Conservation (phyloP, 2,329 filamentous ascomycete species). For the Lecanicillium sp. region DNA sequence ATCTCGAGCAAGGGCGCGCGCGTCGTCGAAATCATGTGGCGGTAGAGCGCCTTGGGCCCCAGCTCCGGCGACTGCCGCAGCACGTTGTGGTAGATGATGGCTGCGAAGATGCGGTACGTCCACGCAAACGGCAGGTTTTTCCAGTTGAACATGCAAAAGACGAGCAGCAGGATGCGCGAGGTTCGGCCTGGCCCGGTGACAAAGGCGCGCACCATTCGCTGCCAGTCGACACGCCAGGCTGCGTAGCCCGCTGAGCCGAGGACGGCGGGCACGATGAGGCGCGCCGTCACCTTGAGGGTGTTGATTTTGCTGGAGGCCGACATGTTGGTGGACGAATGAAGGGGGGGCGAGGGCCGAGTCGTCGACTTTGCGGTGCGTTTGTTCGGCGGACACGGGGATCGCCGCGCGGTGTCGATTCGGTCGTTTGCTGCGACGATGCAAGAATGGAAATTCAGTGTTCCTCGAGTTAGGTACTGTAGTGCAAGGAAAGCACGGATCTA, state of each 20-base stretch:
- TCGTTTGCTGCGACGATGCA: too few species aligned
- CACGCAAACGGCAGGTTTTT: constrained; percentile 70
- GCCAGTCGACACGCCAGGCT: constrained; percentile 37
- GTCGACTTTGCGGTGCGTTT: background rate
- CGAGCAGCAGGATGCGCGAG: constrained; percentile 43
- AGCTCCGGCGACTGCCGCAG: constrained; percentile 40
- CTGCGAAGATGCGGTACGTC: constrained; percentile 59
- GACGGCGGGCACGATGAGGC: constrained; percentile 33
- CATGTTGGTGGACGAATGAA: constrained; percentile 16
- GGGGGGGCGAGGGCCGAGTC: background rate
- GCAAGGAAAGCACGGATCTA: too few species aligned
- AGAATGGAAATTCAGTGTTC: too few species aligned
- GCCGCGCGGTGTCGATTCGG: too few species aligned
- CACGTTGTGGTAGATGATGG: constrained; percentile 46
- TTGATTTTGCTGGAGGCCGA: constrained; percentile 25
- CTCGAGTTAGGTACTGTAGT: too few species aligned
- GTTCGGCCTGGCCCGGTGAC: constrained; percentile 46
- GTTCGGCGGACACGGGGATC: background rate
- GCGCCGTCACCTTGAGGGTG: constrained; percentile 24
- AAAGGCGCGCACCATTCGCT: constrained; percentile 30
- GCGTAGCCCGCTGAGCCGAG: constrained; percentile 38
- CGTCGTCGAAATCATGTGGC: constrained; percentile 58
- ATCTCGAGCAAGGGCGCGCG: constrained; percentile 67
- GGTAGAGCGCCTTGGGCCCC: constrained; percentile 61
- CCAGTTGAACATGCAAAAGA: constrained; percentile 56